Percentiles rank a stretch among this genome's conserved stretches.
Evolutionary conservation across 768 basidiomycete species (phyloP).

Genomic region (Coprinopsis strossmayeri): DNA sequence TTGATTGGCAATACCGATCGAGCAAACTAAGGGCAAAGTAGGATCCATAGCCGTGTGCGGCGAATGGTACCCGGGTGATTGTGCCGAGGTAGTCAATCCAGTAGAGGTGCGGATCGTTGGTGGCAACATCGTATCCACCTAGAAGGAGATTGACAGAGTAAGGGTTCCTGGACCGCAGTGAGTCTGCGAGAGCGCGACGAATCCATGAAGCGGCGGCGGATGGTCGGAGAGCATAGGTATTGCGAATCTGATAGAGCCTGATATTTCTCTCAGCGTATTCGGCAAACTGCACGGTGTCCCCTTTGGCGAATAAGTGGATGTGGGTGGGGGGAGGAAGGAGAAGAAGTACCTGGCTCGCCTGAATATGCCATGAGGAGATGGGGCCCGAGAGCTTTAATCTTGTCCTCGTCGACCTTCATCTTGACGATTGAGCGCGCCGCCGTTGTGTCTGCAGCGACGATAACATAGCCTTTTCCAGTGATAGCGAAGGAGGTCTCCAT

Average conservation of each 20-base stretch:
- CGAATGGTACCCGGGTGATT: slow-evolving; percentile 82
- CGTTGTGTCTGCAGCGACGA: slow-evolving; percentile 88
- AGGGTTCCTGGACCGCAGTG: slow-evolving; percentile 79
- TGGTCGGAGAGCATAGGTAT: slow-evolving; percentile 84
- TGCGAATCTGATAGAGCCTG: slow-evolving; percentile 92
- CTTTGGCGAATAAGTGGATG: too few species aligned
- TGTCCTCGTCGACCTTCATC: slow-evolving; percentile 97
- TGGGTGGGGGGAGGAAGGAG: not conserved
- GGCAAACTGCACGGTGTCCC: slow-evolving; percentile 94
- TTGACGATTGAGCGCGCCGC: slow-evolving; percentile 91
- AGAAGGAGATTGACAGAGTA: slow-evolving; percentile 91
- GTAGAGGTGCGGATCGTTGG: slow-evolving; percentile 70
- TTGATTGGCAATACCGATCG: slow-evolving; percentile 57
- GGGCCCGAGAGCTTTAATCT: slow-evolving; percentile 86
- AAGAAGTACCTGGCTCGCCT: slow-evolving; percentile 76
- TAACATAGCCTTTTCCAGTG: slow-evolving; percentile 88
- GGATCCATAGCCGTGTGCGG: slow-evolving; percentile 90
- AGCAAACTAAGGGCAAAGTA: slow-evolving; percentile 91
- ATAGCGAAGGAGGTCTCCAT: slow-evolving; percentile 94
- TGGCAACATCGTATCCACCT: slow-evolving; percentile 85
- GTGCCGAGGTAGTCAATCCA: slow-evolving; percentile 98
- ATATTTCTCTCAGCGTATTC: slow-evolving; percentile 96
- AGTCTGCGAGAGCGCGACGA: slow-evolving; percentile 82
- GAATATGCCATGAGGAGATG: slow-evolving; percentile 94
- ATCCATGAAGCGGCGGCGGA: slow-evolving; percentile 94